Conservation (phyloP, 78 protist genomes). For the Dictyostelium capitatum region DNA sequence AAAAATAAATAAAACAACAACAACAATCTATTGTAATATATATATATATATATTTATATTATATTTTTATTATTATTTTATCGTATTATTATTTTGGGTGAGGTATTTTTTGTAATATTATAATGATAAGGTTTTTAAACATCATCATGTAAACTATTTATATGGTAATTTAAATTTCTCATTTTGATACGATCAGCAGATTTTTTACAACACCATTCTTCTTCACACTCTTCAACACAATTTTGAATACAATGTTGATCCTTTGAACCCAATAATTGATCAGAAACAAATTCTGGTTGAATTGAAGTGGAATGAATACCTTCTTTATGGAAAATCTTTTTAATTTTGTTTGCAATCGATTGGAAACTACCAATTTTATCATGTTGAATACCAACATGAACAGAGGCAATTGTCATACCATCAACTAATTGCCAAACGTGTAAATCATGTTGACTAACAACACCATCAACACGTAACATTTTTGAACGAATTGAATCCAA, state of each 20-base stretch:
- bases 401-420: conserved; percentile 77
- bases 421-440: conserved; percentile 93
- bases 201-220: conserved; percentile 83
- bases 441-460: conserved; percentile 82
- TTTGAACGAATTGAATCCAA: conserved; percentile 31
- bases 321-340: conserved; percentile 74
- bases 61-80: not conserved
- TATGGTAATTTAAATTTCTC: not conserved
- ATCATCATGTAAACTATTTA: not conserved
- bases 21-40: not conserved
- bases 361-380: not conserved
- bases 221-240: conserved; percentile 65
- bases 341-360: conserved; percentile 1
- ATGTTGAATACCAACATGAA: conserved; percentile 67
- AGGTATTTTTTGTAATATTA: not conserved
- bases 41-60: too few relatives aligned
- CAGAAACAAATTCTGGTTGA: conserved; percentile 86
- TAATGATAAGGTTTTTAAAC: not conserved
- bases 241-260: conserved; percentile 65
- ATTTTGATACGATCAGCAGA: conserved; percentile 31
- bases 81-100: not conserved
- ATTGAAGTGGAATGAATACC: conserved; percentile 84
- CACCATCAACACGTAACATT: conserved; percentile 59
- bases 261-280: not conserved
- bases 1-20: not conserved